Evolutionary conservation across 192 early-diverging fungal genomes (phyloP).

Genomic region (Phlyctochytrium bullatum): DNA sequence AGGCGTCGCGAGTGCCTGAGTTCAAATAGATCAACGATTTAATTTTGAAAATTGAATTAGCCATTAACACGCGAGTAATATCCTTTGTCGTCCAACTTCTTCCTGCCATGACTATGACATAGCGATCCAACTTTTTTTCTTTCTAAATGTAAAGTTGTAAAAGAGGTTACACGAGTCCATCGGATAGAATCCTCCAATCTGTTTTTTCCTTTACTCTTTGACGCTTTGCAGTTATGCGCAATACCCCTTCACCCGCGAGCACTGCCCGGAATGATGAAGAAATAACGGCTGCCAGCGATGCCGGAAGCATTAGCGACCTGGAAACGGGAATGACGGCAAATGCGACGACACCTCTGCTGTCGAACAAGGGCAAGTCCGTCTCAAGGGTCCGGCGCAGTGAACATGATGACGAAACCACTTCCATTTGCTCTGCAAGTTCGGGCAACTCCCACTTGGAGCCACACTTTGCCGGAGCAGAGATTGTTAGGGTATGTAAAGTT

Average conservation of each 20-base stretch:
- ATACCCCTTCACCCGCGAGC: too few relatives aligned
- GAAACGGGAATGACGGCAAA: not conserved
- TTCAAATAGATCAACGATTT: slow-evolving; percentile 26
- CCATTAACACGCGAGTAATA: too few relatives aligned
- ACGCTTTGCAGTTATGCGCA: too few relatives aligned
- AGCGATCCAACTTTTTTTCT: not conserved
- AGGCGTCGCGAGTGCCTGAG: slow-evolving; percentile 31
- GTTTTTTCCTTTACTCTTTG: not conserved
- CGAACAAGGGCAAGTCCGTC: not conserved
- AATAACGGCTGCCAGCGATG: too few relatives aligned
- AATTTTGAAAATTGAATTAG: not conserved
- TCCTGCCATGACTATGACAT: too few relatives aligned
- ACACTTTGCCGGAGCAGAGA: slow-evolving; percentile 34
- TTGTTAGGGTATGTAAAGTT: slow-evolving; percentile 25
- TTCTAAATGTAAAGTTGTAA: not conserved
- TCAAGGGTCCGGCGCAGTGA: not conserved
- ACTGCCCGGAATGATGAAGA: too few relatives aligned
- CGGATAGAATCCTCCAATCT: not conserved
- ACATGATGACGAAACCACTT: not conserved
- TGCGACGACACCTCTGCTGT: not conserved
- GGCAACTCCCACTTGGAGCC: slow-evolving; percentile 29
- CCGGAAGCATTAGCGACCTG: not conserved
- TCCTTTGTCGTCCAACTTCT: too few relatives aligned
- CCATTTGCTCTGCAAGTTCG: not conserved
- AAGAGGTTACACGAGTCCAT: too few relatives aligned